Base-by-base conservation (phyloP, 2,329 filamentous ascomycete genomes). In the Talaromyces sp. region DNA sequence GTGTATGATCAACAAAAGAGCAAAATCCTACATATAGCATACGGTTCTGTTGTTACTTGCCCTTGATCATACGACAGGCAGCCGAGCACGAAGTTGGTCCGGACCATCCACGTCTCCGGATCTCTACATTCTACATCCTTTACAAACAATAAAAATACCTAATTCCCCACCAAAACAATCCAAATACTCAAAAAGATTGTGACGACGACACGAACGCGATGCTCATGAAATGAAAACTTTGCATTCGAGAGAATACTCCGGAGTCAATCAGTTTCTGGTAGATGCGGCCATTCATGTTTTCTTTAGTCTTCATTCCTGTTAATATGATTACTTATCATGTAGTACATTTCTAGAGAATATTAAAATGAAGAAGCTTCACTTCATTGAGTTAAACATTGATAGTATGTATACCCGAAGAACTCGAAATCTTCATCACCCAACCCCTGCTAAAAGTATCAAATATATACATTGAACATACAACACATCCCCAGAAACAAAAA, bases 1-100 rank as follows among this genome's bases (percentile, higher is more conserved):
- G 76, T 3, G 69, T 79, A 62, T 80, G 66, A 76, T 63, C n/a
- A n/a, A n/a, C n/a, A n/a, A n/a, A 63, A 2, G 7, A 15, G n/a
- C 54, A 40, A 17, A 29, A n/a, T 13, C 36, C 17, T 58, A 5
- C 19, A 58, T 19, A 36, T 22, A 38, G 17, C 11, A 11, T 25
- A 13, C 17, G 4, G 11, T n/a, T 22, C 2, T 53, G n/a, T 2
- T 22, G 5, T 8, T 51, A 1, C 27, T 51, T 29, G 25, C 15
- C 47, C 11, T 8, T 11, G 7, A 25, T 27, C 22, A 49, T 25
- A 29, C 15, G 25, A 31, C 27, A 19, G 31, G 3, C 1, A 51
- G 13, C 17, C 49, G 49, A 31, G 49, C 49, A n/a, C 27, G 11
- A 15, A 31, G 17, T 29, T 53, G 2, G 49, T n/a, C 49, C 7